A percentile compares a stretch with the other conserved stretches of the same genome.
phyloP scores from a whole-genome alignment of 75 land plant genomes.

The Pinus albicaulis region DNA sequence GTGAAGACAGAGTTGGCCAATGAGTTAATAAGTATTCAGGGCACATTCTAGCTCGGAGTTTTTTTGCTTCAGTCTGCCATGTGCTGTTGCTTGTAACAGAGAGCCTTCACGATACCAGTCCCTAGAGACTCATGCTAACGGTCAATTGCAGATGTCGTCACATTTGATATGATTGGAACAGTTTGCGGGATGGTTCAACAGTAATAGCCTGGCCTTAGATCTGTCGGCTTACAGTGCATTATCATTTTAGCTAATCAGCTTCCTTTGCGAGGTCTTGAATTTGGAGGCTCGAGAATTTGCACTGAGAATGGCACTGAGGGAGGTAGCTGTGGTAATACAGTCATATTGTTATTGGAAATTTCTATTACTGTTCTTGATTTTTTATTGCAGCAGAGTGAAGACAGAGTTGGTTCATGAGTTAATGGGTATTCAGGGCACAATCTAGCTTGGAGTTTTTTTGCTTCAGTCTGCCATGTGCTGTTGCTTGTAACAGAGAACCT shows the following conservation, averaged over 20 bases:
- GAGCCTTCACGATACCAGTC: constrained; percentile 80
- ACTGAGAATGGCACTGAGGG: no score
- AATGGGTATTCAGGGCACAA: constrained; percentile 86
- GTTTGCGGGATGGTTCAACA: no score
- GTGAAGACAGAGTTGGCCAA: constrained; percentile 62
- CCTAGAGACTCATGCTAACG: constrained; percentile 89
- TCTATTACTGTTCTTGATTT: no score
- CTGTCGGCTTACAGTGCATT: no score
- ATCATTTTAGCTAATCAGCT: no score
- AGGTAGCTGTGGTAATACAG: no score
- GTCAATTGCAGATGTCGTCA: constrained; percentile 22
- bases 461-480: constrained; percentile 83
- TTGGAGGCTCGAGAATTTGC: no score
- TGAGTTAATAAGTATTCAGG: constrained; percentile 95
- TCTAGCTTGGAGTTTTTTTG: constrained; percentile 93
- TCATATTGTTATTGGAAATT: no score
- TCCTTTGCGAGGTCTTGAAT: no score
- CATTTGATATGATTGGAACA: background rate
- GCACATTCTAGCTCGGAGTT: constrained; percentile 87
- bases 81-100: constrained; percentile 78
- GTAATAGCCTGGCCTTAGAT: no score
- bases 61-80: constrained; percentile 87
- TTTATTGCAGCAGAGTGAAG: no score
- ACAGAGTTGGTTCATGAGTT: constrained; percentile 86
- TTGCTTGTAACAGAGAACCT: constrained; percentile 86